phyloP scores from a whole-genome alignment of 106 monocot species.

The Platanthera zijinensis region DNA sequence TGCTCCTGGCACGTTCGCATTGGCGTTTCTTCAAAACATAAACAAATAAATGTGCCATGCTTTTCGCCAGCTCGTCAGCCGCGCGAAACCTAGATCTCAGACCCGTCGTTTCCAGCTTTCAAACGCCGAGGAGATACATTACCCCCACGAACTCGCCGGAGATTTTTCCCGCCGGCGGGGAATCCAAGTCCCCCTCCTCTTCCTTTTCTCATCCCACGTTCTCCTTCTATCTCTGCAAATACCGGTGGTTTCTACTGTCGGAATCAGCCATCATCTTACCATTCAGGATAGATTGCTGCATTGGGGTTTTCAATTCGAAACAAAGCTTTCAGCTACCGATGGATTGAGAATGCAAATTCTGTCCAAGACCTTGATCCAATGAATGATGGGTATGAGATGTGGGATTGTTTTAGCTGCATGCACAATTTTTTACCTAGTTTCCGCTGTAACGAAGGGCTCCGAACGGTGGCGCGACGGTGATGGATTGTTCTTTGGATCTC shows the following conservation, averaged over 20 bases:
- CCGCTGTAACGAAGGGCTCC: neutral
- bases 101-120: neutral
- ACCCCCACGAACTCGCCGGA: neutral
- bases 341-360: neutral
- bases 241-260: neutral
- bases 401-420: neutral
- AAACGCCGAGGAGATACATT: too few species aligned
- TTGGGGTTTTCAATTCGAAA: neutral
- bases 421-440: neutral
- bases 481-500: neutral
- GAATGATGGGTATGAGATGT: slow-evolving; percentile 5
- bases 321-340: neutral
- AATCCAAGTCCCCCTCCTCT: neutral
- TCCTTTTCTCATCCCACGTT: neutral
- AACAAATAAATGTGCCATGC: neutral
- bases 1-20: neutral
- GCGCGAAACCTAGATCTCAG: slow-evolving; percentile 6
- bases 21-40: neutral
- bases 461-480: neutral
- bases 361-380: neutral
- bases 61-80: neutral
- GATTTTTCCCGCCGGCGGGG: neutral
- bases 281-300: neutral
- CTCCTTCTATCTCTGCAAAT: neutral
- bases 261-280: neutral